These are phyloP conservation scores for Cinchona pubescens DNA, from an alignment of 257 asterid genomes.

Conservation along the genomic window DNA sequence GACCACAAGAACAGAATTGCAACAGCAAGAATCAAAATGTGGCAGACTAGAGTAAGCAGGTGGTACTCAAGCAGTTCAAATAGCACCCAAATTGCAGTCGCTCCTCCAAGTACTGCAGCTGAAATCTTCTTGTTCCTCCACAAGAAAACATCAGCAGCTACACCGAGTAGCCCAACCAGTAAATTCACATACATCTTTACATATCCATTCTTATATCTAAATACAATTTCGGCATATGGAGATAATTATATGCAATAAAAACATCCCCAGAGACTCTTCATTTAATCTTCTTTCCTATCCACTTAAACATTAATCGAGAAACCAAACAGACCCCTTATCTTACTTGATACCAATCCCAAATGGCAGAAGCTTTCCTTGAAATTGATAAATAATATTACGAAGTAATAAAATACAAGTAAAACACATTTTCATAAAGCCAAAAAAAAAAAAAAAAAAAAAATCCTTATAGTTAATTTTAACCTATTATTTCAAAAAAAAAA, in stretches of 20 bases:
- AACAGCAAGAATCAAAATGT: conserved; percentile 49
- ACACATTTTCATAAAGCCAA: neutral
- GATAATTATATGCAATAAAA: neutral
- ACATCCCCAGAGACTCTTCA: no score
- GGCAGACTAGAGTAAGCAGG: conserved; percentile 75
- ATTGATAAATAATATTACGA: neutral
- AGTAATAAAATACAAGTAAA: no score
- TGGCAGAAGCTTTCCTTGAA: neutral
- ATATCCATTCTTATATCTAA: neutral
- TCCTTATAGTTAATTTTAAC: no score
- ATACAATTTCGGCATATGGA: neutral
- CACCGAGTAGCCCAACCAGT: conserved; percentile 14
- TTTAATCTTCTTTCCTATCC: no score
- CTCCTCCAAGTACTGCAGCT: conserved; percentile 65
- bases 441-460: neutral
- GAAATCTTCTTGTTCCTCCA: conserved; percentile 93
- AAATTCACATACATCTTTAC: neutral
- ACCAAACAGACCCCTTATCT: neutral
- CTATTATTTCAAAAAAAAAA: neutral
- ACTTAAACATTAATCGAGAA: no score
- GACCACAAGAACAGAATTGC: conserved; percentile 78
- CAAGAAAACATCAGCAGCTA: conserved; percentile 86
- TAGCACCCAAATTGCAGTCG: conserved; percentile 78
- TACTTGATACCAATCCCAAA: no score
- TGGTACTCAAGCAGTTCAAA: conserved; percentile 77